Conservation (phyloP, 345 rosid species). For the Populus alba region DNA sequence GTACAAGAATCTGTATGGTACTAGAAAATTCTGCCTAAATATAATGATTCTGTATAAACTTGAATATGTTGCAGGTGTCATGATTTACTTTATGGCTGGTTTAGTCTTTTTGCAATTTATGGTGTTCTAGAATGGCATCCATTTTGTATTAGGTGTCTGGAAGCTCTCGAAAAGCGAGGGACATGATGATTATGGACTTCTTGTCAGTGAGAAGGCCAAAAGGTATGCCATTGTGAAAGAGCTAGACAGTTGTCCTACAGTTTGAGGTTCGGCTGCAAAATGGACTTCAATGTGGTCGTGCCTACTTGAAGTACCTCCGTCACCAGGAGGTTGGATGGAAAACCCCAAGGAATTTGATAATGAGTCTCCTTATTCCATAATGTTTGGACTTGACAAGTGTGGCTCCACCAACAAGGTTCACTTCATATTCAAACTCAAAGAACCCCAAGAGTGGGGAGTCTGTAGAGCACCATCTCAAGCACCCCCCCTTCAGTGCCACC, state of each 20-base stretch:
- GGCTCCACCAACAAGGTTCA: conserved; percentile 86
- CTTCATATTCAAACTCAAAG: conserved; percentile 81
- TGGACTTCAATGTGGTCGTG: conserved; percentile 88
- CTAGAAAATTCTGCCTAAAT: no score
- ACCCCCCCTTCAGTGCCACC: conserved; percentile 74
- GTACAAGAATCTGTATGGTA: no score
- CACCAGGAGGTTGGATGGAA: conserved; percentile 77
- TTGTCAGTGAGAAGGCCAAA: conserved; percentile 67
- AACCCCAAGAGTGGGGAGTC: conserved; percentile 81
- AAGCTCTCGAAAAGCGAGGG: conserved; percentile 73
- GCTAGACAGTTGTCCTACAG: conserved; percentile 60
- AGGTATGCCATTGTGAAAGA: conserved; percentile 75
- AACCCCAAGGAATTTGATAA: conserved; percentile 51
- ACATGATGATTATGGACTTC: conserved; percentile 79
- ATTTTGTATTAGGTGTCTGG: conserved; percentile 55
- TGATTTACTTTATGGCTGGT: background rate
- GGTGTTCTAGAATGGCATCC: no score
- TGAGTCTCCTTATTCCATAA: conserved; percentile 75
- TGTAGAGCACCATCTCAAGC: conserved; percentile 73
- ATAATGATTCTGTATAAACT: no score
- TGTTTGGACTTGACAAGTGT: conserved; percentile 92
- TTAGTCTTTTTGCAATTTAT: background rate
- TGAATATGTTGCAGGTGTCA: no score
- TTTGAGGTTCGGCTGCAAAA: conserved; percentile 74
- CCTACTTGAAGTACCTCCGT: conserved; percentile 69